Percentiles rank a stretch among this genome's conserved stretches.
These are phyloP conservation scores for Nicotiana otophora DNA, from an alignment of 257 asterid genomes.

Conservation along the genomic window DNA sequence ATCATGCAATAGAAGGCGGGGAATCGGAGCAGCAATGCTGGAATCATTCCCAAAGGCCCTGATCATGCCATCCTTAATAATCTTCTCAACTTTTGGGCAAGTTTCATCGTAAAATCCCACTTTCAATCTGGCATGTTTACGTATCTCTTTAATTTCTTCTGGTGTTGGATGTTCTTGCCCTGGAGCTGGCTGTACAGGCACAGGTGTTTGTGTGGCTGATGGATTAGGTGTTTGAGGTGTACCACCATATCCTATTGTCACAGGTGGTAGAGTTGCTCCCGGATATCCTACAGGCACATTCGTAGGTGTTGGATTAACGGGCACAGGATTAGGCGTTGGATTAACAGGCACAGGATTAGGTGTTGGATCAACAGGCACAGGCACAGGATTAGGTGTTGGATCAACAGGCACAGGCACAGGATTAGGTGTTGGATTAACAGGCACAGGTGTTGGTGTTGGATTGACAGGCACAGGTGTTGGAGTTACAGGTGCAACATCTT, in stretches of 20 bases:
- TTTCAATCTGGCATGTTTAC: conserved; percentile 11
- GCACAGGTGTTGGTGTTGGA: neutral
- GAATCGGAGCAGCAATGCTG: conserved; percentile 36
- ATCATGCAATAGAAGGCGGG: conserved; percentile 58
- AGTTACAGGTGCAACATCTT: neutral
- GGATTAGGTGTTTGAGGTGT: neutral
- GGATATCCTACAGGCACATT: conserved; percentile 1
- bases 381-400: neutral
- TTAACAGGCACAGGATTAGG: neutral
- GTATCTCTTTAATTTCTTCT: neutral
- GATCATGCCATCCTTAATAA: conserved; percentile 28
- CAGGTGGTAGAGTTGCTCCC: neutral
- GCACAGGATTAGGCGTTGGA: neutral
- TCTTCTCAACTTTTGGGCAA: conserved; percentile 54
- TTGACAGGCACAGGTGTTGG: neutral
- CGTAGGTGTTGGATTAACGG: neutral
- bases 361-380: neutral
- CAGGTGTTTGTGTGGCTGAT: neutral
- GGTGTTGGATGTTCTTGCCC: conserved; percentile 1
- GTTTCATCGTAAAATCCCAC: conserved; percentile 35
- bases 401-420: neutral
- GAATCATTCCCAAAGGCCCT: conserved; percentile 33
- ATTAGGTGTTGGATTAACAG: neutral
- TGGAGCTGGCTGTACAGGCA: conserved; percentile 2
- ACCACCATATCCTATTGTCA: neutral